Conservation (phyloP, 345 rosid species). For the Salix brachista region DNA sequence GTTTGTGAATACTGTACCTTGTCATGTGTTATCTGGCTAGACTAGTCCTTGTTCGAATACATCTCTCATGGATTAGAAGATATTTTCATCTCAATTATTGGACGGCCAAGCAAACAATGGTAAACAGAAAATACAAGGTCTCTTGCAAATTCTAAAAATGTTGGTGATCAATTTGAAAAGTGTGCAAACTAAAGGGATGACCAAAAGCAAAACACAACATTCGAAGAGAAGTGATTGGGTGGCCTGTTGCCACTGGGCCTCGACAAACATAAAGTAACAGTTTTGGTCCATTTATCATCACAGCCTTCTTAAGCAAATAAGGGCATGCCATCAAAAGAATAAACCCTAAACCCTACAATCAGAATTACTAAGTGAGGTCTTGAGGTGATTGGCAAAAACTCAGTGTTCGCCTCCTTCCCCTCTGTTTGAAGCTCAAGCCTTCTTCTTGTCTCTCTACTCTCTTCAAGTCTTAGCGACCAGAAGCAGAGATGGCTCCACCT, state of each 20-base stretch:
- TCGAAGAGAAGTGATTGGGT: no score
- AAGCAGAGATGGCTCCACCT: constrained; percentile 11
- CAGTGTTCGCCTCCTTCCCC: background rate
- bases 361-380: background rate
- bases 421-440: background rate
- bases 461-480: no score
- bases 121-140: no score
- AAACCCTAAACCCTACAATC: constrained; percentile 14
- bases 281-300: no score
- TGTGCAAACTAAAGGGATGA: background rate
- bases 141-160: background rate
- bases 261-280: background rate
- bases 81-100: no score
- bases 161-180: background rate
- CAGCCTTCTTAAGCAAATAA: background rate
- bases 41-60: no score
- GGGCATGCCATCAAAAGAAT: background rate
- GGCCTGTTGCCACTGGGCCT: background rate
- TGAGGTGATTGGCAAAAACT: background rate
- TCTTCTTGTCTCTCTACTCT: background rate
- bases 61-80: no score
- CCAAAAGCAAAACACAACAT: background rate
- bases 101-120: no score
- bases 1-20: no score
- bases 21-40: no score